Evolutionary conservation across 257 asterid species (phyloP), one percentile per base, ranked within the genome.

Genomic region (Capsicum rhomboideum): DNA sequence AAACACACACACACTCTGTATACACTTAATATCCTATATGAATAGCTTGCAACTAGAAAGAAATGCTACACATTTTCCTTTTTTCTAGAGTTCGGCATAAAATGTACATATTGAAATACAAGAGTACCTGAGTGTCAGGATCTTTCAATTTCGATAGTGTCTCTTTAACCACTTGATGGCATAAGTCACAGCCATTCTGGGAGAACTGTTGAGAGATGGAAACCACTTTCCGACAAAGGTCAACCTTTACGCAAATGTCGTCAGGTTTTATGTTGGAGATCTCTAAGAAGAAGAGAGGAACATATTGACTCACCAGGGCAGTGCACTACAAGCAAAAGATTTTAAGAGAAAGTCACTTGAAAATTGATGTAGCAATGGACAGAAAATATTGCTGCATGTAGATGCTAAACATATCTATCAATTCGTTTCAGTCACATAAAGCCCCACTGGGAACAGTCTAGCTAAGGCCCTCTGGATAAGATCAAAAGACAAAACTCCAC

Each of bases 111-210:
- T 50, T 34, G 23, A 42, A 20, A 69, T 50, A 26, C 46, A 49
- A 63, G 59, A 42, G 75, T 92, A 95, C 99, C 98, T 93, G 92
- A 20, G 98, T 92, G 77, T 92, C 97, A 6, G 98, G 99, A 91
- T 97, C 96, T 89, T 90, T 90, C 94, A 97, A 87, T 86, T 97
- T 95, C 68, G 83, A 46, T 84, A 95, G 77, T 87, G 98, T 96
- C 91, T 95, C 98, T 8, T 88, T 34, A 64, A 93, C 90, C 85
- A 92, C 90, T 56, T 83, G 87, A 84, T 93, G 98, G 84, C 99
- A 97, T 3, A 92, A 52, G 9, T 89, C 95, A 86, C 99, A 97
- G 89, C 85, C 93, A 87, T 89, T 89, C 83, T 88, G 82, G 42
- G 98, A 87, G 49, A 85, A 86, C 55, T 50, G 78, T 55, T 64